A percentile compares a stretch with the other conserved stretches of the same genome.
Conservation (phyloP, 805 yeast genomes). For the Kodamaea nitidulidarum region DNA sequence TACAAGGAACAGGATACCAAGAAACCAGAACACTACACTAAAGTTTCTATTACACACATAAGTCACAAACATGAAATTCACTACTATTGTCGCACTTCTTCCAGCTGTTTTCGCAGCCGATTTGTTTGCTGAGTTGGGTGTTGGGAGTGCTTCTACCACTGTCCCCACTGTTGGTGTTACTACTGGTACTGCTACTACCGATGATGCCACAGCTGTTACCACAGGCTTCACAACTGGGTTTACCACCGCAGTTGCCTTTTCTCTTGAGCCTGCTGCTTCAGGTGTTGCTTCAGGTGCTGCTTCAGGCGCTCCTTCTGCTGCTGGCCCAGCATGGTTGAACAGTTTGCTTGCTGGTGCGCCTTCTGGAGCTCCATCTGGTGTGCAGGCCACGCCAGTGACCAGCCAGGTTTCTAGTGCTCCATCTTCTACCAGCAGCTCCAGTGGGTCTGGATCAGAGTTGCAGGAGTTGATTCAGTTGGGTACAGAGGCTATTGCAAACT, state of each 20-base stretch:
- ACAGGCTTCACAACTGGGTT: too few relatives aligned
- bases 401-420: too few relatives aligned
- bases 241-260: background rate
- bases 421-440: background rate
- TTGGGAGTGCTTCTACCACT: slow-evolving; percentile 1
- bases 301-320: background rate
- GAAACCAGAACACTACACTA: background rate
- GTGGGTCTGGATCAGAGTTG: background rate
- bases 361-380: background rate
- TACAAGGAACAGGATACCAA: background rate
- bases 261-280: background rate
- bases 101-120: slow-evolving; percentile 3
- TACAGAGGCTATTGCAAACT: background rate
- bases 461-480: slow-evolving; percentile 1
- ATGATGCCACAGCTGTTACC: background rate
- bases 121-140: slow-evolving; percentile 3
- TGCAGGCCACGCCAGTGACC: background rate
- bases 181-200: slow-evolving; percentile 2
- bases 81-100: slow-evolving; percentile 4
- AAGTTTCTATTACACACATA: background rate
- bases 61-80: slow-evolving; percentile 4
- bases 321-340: background rate
- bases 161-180: slow-evolving; percentile 1
- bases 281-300: background rate
- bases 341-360: background rate